Evolutionary conservation across 2,329 filamentous ascomycete species (phyloP).

Genomic region (Ophiostoma fasciatum): DNA sequence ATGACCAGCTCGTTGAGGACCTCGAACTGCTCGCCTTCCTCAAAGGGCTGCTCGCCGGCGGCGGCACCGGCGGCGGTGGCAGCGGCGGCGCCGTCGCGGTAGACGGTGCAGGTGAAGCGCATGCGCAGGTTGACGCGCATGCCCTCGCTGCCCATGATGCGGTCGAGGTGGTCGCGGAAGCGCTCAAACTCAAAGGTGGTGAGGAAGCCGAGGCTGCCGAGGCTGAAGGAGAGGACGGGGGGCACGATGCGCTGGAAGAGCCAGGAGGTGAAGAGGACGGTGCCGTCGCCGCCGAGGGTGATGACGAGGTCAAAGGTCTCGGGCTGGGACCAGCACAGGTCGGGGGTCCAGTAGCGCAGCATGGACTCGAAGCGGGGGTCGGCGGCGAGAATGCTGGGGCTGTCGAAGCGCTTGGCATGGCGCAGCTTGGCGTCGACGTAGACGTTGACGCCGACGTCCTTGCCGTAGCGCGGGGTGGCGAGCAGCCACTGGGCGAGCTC

Average conservation of each 20-base stretch:
- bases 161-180: slow-evolving; percentile 76
- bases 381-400: slow-evolving; percentile 53
- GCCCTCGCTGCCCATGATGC: slow-evolving; percentile 82
- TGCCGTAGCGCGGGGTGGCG: slow-evolving; percentile 76
- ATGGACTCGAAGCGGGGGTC: slow-evolving; percentile 67
- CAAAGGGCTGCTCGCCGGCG: slow-evolving; percentile 36
- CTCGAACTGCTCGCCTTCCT: slow-evolving; percentile 92
- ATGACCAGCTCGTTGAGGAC: slow-evolving; percentile 98
- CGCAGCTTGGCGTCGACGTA: slow-evolving; percentile 95
- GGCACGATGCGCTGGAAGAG: slow-evolving; percentile 83
- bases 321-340: slow-evolving; percentile 84
- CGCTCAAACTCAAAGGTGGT: slow-evolving; percentile 78
- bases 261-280: slow-evolving; percentile 79
- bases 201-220: slow-evolving; percentile 76
- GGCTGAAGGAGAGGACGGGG: slow-evolving; percentile 69
- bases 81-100: slow-evolving; percentile 43
- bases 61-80: slow-evolving; percentile 27
- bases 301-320: slow-evolving; percentile 93
- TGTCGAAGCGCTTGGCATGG: slow-evolving; percentile 76
- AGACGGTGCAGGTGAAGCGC: slow-evolving; percentile 97
- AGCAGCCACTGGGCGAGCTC: slow-evolving; percentile 83
- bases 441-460: slow-evolving; percentile 82
- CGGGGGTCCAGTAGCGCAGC: slow-evolving; percentile 91
- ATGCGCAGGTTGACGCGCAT: slow-evolving; percentile 98
- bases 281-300: slow-evolving; percentile 75